Conservation (phyloP, 1,284 basidiomycete genomes). For the Cutaneotrichosporon cavernicola region DNA sequence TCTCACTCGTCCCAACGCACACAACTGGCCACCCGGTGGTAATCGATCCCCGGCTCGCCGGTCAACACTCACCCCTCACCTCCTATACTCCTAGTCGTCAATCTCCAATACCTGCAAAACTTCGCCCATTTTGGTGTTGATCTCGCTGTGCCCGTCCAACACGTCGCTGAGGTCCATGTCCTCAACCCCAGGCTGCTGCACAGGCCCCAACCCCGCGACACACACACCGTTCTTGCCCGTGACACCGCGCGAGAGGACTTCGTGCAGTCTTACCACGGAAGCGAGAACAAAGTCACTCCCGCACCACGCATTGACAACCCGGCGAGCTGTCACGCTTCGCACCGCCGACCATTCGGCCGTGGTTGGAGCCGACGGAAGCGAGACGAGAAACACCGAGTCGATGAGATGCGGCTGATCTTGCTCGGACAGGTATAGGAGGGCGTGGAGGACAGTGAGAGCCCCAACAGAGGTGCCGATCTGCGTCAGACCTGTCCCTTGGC, state of each 20-base stretch:
- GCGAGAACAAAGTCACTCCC: conserved; percentile 58
- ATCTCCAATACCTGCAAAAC: conserved; percentile 47
- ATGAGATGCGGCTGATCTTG: conserved; percentile 52
- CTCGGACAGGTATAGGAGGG: conserved; percentile 56
- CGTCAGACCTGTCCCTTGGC: conserved; percentile 38
- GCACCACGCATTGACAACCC: conserved; percentile 57
- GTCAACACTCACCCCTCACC: not conserved
- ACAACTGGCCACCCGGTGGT: too few species aligned
- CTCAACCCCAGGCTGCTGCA: conserved; percentile 52
- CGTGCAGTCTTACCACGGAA: conserved; percentile 57
- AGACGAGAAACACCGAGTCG: conserved; percentile 57
- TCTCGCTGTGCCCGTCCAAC: conserved; percentile 51
- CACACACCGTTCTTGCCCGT: conserved; percentile 45
- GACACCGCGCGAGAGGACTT: conserved; percentile 54
- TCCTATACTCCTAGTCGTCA: conserved; percentile 34
- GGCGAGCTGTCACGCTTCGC: conserved; percentile 54
- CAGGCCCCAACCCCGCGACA: conserved; percentile 53
- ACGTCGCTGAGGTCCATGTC: conserved; percentile 54
- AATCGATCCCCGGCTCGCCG: not conserved
- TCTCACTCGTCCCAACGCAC: too few species aligned
- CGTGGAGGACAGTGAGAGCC: conserved; percentile 57
- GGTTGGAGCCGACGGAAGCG: conserved; percentile 56
- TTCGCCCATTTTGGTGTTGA: conserved; percentile 50
- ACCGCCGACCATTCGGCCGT: conserved; percentile 54
- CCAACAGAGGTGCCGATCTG: conserved; percentile 59